Evolutionary conservation across 768 basidiomycete species (phyloP).

Genomic region (Termitomyces sp.): DNA sequence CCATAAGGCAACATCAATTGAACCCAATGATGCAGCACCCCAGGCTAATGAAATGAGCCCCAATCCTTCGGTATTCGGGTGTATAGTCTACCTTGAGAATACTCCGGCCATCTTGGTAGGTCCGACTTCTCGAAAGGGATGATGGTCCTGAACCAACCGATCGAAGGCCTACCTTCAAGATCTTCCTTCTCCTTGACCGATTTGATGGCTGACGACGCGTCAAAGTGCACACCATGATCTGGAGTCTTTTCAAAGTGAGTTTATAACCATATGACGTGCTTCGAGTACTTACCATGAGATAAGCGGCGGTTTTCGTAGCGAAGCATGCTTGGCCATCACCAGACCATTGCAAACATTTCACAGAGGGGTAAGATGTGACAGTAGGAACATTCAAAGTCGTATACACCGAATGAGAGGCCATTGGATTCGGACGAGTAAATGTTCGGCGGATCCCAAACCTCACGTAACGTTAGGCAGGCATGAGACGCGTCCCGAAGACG

Average conservation of each 20-base stretch:
- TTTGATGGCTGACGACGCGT: constrained; percentile 45
- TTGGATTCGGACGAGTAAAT: not conserved
- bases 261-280: not conserved
- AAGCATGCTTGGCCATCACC: constrained; percentile 69
- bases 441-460: not conserved
- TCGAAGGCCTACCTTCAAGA: constrained; percentile 24
- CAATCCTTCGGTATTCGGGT: not conserved
- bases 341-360: constrained; percentile 64
- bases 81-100: constrained; percentile 36
- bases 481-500: not conserved
- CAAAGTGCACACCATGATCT: constrained; percentile 65
- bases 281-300: constrained; percentile 52
- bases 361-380: constrained; percentile 53
- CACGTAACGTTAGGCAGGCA: not conserved
- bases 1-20: constrained; percentile 60
- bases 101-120: constrained; percentile 40
- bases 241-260: constrained; percentile 48
- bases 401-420: constrained; percentile 25
- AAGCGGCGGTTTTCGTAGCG: constrained; percentile 57
- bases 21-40: constrained; percentile 64
- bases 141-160: constrained; percentile 73
- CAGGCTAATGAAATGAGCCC: constrained; percentile 43
- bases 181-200: constrained; percentile 26
- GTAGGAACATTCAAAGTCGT: constrained; percentile 55
- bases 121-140: constrained; percentile 50